A percentile compares a stretch with the other conserved stretches of the same genome.
These are phyloP conservation scores for Botrytis hyacinthi DNA, from an alignment of 2,329 filamentous ascomycete genomes.

Conservation along the genomic window DNA sequence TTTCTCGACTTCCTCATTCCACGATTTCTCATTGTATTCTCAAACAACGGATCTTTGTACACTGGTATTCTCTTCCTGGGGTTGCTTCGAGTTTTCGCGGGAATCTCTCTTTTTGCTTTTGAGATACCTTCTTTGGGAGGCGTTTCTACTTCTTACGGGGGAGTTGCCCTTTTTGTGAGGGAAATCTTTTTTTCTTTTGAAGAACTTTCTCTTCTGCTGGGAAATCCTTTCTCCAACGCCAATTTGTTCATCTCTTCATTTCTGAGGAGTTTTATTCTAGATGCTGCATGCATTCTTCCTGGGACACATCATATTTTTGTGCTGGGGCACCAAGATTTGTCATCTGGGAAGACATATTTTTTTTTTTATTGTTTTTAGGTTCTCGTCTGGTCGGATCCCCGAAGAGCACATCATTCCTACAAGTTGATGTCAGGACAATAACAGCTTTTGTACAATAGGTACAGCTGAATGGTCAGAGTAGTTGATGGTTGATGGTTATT, in stretches of 20 bases:
- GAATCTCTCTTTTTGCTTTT: not conserved
- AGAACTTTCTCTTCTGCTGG: not conserved
- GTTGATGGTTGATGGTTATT: not conserved
- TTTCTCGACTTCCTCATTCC: not conserved
- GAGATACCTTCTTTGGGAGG: not conserved
- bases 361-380: not conserved
- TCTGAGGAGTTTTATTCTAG: not conserved
- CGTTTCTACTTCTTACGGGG: not conserved
- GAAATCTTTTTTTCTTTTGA: not conserved
- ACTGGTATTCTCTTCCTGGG: not conserved
- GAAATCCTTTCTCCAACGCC: not conserved
- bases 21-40: not conserved
- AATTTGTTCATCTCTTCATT: not conserved
- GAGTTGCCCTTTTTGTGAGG: not conserved
- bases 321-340: not conserved
- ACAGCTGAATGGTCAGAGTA: not conserved
- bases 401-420: not conserved
- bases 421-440: not conserved
- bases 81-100: not conserved
- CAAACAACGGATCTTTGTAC: not conserved
- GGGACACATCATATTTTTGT: not conserved
- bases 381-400: not conserved
- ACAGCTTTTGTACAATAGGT: not conserved
- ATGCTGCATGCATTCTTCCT: not conserved
- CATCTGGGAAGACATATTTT: not conserved